Evolutionary conservation across 805 yeast species (phyloP), one percentile per base, ranked within the genome.

Genomic region (Metschnikowia amazonensis): DNA sequence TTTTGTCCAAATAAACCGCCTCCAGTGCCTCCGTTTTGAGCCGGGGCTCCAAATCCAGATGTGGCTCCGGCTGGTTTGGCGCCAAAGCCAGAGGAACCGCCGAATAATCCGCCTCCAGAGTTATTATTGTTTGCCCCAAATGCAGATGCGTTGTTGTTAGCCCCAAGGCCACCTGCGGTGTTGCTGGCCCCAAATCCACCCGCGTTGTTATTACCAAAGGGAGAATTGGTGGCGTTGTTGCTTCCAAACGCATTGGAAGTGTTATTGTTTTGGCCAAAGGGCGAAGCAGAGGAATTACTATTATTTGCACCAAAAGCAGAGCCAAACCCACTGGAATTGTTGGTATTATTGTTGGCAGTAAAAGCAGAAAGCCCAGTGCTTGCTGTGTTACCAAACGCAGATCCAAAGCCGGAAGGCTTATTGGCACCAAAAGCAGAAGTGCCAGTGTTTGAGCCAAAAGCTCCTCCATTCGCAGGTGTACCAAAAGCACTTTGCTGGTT

Each of bases 161-260:
- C 46, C 2, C 52, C 54, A 18, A 50, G 46, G 5, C 51, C 53
- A 16, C 50, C 49, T n/a, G 51, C 40, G 25, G 25, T 46, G 33
- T 42, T 44, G 43, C 14, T 44, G 6, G 49, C 40, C 3, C 53
- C 53, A 36, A 52, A 50, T 3, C 42, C 48, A n/a, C 46, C 38
- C 8, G 43, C 31, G 38, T 34, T 50, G 44, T 44, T 49, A 38
- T 33, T 42, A 27, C 46, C 42, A 16, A 51, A 51, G 4, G 52
- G 45, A n/a, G 48, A 41, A 34, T 42, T 57, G 28, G 53, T 53
- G 30, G 60, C 56, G 34, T 53, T 63, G 38, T 55, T 32, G 14
- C 13, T 63, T 48, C 75, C 67, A 60, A 72, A 57, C 17, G 62
- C 58, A 43, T 64, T 49, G 40, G 56, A 52, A 29, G 34, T 36